phyloP scores from a whole-genome alignment of 2,329 filamentous ascomycete species.

The Arthrobotrys musiformis region DNA sequence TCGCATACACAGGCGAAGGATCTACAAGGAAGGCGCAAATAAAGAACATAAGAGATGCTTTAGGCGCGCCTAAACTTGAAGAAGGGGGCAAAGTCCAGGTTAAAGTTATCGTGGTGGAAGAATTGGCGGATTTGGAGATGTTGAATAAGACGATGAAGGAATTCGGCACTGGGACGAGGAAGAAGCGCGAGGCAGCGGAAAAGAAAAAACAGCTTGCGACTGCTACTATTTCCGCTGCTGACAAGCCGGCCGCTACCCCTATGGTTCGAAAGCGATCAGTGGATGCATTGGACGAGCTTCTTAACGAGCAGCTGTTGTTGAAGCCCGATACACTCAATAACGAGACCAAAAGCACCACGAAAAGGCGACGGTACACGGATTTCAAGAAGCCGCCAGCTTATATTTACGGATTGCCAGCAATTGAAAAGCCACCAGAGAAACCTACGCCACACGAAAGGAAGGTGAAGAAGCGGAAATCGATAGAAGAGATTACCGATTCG shows the following conservation, averaged over 20 bases:
- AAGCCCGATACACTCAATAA: neutral
- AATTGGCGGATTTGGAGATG: conserved; percentile 24
- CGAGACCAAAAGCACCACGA: neutral
- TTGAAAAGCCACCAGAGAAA: conserved; percentile 29
- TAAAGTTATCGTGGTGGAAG: conserved; percentile 21
- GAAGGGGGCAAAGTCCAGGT: conserved; percentile 27
- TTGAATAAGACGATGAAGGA: conserved; percentile 21
- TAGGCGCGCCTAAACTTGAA: conserved; percentile 32
- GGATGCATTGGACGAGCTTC: conserved; percentile 36
- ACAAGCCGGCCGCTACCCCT: neutral
- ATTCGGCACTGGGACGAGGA: conserved; percentile 26
- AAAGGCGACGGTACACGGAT: conserved; percentile 33
- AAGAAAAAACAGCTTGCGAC: neutral
- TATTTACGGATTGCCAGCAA: conserved; percentile 43
- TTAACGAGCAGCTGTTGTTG: conserved; percentile 30
- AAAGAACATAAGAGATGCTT: conserved; percentile 19
- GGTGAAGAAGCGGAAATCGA: conserved; percentile 29
- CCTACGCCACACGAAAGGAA: conserved; percentile 5
- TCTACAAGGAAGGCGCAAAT: conserved; percentile 20
- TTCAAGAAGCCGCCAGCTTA: conserved; percentile 23
- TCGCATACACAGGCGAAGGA: conserved; percentile 27
- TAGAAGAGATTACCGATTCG: conserved; percentile 33
- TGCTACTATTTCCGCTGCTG: neutral
- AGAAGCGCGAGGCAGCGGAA: conserved; percentile 6
- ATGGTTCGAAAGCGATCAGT: conserved; percentile 28